Base-by-base conservation (phyloP, 2,329 filamentous ascomycete species). In the Bipolaris bicolor region DNA sequence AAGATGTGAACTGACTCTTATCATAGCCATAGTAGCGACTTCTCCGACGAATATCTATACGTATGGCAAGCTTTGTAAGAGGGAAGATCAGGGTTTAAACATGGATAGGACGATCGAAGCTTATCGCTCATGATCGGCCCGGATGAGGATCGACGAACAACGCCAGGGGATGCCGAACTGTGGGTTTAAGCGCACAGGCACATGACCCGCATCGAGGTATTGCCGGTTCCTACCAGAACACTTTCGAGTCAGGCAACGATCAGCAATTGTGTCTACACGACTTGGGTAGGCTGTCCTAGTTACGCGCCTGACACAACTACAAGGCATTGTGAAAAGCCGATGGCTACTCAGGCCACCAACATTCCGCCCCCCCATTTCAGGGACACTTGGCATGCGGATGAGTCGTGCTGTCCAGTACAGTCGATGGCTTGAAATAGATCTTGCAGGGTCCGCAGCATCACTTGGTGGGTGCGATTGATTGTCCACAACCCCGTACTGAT, bases 101-200 rank as follows among this genome's bases (percentile, higher is more conserved):
- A 50, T 34, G 36, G 11, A 31, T 43, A 39, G 33, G 24, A 43
- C 36, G 46, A 41, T 48, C 39, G 56, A 36, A 24, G 33, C 41
- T 24, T 45, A 45, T 56, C n/a, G 40, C 29, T 20, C 2, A 15
- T 43, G 24, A 16, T 53, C 41, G 46, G 37, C 39, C 56, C 24
- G 20, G 53, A 54, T 51, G 44, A 56, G 11, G 60, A 60, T 62
- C 60, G 57, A 41, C 57, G 31, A 41, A 36, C 15, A 29, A 34
- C 13, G 31, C 13, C 33, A 34, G 46, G 22, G 26, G n/a, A 29
- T 36, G 45, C 26, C 55, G 45, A 46, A 46, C 29, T 33, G 36
- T 22, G 41, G 39, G 40, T 44, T 43, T 44, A 34, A 46, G 46
- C 52, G 54, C 33, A 40, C 29, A 37, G 36, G 33, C 34, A 20